These are phyloP conservation scores for Alternaria sp. DNA, from an alignment of 2,329 filamentous ascomycete genomes.

Conservation along the genomic window DNA sequence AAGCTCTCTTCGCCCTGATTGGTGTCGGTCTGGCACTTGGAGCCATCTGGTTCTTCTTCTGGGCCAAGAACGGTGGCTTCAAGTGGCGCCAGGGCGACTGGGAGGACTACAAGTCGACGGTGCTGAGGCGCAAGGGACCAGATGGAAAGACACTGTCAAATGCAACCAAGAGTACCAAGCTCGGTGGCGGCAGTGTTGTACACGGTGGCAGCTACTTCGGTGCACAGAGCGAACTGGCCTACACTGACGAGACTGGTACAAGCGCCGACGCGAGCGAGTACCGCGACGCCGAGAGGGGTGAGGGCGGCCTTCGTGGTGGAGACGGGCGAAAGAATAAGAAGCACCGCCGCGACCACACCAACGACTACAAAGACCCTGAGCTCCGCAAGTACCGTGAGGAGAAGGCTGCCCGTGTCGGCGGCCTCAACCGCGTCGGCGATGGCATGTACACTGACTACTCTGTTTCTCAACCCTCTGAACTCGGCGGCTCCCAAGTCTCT, in stretches of 20 bases:
- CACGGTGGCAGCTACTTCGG: conserved; percentile 66
- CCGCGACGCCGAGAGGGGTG: conserved; percentile 53
- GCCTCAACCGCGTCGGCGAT: conserved; percentile 83
- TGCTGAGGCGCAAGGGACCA: conserved; percentile 85
- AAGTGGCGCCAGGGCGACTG: conserved; percentile 85
- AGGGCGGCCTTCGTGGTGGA: conserved; percentile 54
- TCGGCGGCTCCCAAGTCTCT: conserved; percentile 58
- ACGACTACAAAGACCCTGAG: conserved; percentile 64
- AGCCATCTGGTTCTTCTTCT: conserved; percentile 95
- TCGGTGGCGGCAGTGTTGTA: conserved; percentile 85
- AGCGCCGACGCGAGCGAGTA: conserved; percentile 55
- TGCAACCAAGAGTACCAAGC: conserved; percentile 79
- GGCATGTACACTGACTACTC: conserved; percentile 82
- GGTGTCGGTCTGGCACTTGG: conserved; percentile 77
- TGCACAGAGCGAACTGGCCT: conserved; percentile 51
- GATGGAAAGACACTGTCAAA: conserved; percentile 86
- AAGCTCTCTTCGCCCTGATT: conserved; percentile 85
- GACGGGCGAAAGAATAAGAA: conserved; percentile 54
- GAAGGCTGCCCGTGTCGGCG: conserved; percentile 84
- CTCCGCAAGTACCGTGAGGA: conserved; percentile 87
- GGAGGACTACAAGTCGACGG: conserved; percentile 98
- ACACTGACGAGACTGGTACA: conserved; percentile 57
- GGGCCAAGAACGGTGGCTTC: conserved; percentile 96
- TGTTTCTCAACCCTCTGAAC: conserved; percentile 68
- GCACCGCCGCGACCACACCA: conserved; percentile 62